Evolutionary conservation across 2,329 filamentous ascomycete genomes (phyloP).

Genomic region (Colletotrichum endophyticum): DNA sequence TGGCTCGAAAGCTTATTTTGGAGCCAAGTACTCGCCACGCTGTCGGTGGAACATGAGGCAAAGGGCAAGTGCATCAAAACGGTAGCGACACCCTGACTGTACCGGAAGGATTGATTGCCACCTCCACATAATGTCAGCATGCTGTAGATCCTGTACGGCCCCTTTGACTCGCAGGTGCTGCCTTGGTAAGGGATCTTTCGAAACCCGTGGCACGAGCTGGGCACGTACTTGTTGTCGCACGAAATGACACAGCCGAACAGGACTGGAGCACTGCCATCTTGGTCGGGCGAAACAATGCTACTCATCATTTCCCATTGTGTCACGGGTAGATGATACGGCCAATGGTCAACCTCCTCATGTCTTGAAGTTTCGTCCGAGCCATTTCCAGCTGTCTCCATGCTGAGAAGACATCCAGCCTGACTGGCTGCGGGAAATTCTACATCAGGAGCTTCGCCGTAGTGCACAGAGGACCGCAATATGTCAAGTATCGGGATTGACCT

Average conservation of each 20-base stretch:
- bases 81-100: neutral
- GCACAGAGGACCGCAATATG: neutral
- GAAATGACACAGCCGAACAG: neutral
- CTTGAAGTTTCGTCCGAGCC: neutral
- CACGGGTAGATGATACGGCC: neutral
- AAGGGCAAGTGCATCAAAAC: neutral
- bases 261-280: neutral
- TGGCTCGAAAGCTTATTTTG: neutral
- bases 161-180: neutral
- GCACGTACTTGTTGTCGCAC: neutral
- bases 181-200: neutral
- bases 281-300: neutral
- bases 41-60: neutral
- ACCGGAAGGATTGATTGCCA: neutral
- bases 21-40: neutral
- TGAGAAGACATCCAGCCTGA: fast-evolving
- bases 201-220: neutral
- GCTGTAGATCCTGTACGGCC: neutral
- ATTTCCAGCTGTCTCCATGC: fast-evolving
- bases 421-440: neutral
- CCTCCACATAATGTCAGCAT: neutral
- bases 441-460: neutral
- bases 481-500: neutral
- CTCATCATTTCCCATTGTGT: neutral
- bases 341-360: neutral